Conservation (phyloP, 768 basidiomycete genomes). For the Mycena kentingensis region DNA sequence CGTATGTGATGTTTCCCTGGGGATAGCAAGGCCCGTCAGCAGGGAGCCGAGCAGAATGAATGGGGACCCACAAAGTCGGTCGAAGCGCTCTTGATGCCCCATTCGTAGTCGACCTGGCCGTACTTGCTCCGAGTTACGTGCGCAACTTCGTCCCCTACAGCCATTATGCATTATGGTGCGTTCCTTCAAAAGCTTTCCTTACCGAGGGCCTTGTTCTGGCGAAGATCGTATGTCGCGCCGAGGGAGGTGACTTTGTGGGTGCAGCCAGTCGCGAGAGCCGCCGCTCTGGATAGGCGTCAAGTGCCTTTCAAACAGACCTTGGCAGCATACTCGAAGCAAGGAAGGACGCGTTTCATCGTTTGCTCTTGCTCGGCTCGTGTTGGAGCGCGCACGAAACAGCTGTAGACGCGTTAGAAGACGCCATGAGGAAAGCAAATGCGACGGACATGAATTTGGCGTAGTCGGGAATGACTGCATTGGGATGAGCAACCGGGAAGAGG, state of each 20-base stretch:
- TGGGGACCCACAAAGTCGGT: constrained; percentile 73
- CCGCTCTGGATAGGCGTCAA: constrained; percentile 48
- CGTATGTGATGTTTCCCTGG: constrained; percentile 76
- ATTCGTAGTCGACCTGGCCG: constrained; percentile 62
- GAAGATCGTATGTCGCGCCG: constrained; percentile 52
- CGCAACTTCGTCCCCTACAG: constrained; percentile 63
- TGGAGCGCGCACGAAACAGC: constrained; percentile 76
- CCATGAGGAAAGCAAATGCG: neutral
- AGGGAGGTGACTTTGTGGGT: constrained; percentile 43
- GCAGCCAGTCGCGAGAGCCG: constrained; percentile 68
- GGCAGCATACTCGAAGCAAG: constrained; percentile 70
- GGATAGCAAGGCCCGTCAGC: neutral
- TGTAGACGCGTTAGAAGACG: constrained; percentile 21
- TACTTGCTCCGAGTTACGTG: constrained; percentile 61
- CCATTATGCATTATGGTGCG: neutral
- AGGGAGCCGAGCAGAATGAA: neutral
- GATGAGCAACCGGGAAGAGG: neutral
- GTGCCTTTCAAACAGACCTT: neutral
- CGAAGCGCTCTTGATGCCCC: constrained; percentile 70
- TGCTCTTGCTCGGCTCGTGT: constrained; percentile 60
- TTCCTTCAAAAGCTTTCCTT: constrained; percentile 1
- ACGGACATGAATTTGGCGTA: constrained; percentile 71
- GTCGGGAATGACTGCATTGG: constrained; percentile 72
- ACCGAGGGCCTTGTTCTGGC: constrained; percentile 71
- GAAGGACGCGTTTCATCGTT: constrained; percentile 58